Evolutionary conservation across 1,284 basidiomycete species (phyloP).

Genomic region (Calocybe gambosa): DNA sequence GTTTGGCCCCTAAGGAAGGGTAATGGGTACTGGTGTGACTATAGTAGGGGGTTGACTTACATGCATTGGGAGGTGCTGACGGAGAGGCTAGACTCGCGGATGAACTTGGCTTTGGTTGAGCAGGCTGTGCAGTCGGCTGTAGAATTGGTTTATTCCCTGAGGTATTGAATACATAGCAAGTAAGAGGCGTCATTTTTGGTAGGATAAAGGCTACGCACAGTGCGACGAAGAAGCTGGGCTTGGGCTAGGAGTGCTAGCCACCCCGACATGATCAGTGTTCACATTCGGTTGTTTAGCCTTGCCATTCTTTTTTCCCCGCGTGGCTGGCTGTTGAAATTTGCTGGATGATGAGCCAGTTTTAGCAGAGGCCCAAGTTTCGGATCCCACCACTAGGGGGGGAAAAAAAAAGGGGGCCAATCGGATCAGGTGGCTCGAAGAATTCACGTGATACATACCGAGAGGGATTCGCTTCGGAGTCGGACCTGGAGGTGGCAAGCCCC

Average conservation of each 20-base stretch:
- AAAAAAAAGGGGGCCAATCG: too few species aligned
- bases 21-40: too few species aligned
- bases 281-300: neutral
- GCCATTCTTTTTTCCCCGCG: constrained; percentile 4
- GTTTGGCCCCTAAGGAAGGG: constrained; percentile 7
- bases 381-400: constrained; percentile 15
- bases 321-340: constrained; percentile 14
- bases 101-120: neutral
- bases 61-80: constrained; percentile 13
- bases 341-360: constrained; percentile 12
- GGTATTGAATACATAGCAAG: too few species aligned
- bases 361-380: constrained; percentile 14
- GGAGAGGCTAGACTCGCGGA: constrained; percentile 3
- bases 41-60: constrained; percentile 3
- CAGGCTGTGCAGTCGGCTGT: constrained; percentile 1
- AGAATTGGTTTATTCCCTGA: constrained; percentile 17
- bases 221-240: neutral
- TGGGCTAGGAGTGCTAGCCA: neutral
- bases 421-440: too few species aligned
- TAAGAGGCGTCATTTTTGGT: too few species aligned
- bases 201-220: too few species aligned
- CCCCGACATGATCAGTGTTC: neutral
- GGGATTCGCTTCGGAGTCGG: constrained; percentile 10
- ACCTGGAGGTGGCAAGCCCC: constrained; percentile 27
- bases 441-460: constrained; percentile 3